A percentile compares a stretch with the other conserved stretches of the same genome.
Conservation (phyloP, 2,329 filamentous ascomycete genomes). For the Chaetomium strumarium region DNA sequence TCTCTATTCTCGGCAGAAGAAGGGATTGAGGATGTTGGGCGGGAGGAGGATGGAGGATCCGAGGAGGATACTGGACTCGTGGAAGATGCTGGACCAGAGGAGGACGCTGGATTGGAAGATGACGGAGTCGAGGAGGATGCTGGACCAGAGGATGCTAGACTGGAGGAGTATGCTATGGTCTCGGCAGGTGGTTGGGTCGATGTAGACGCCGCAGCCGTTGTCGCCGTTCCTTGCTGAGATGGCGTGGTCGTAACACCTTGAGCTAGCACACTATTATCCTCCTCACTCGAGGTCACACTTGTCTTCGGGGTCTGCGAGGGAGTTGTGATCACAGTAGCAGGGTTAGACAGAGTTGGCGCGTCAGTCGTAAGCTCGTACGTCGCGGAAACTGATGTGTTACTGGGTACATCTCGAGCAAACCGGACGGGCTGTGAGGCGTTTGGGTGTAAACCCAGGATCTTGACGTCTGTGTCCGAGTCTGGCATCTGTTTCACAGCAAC, state of each 20-base stretch:
- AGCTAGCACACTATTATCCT: background rate
- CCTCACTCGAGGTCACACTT: background rate
- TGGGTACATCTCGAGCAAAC: conserved; percentile 8
- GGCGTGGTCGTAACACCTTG: background rate
- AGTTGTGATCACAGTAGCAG: background rate
- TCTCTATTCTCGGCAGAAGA: background rate
- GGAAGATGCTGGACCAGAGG: no score
- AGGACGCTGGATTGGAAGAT: no score
- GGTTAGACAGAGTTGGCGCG: background rate
- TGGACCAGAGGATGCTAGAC: no score
- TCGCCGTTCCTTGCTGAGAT: background rate
- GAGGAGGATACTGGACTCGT: background rate
- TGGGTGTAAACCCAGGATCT: conserved; percentile 20
- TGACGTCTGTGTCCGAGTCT: conserved; percentile 27
- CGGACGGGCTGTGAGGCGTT: conserved; percentile 11
- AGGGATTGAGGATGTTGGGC: background rate
- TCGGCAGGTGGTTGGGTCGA: background rate
- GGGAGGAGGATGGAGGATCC: background rate
- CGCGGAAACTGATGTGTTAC: background rate
- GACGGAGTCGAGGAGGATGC: no score
- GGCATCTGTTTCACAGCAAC: conserved; percentile 29
- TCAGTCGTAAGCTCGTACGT: background rate
- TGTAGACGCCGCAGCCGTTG: background rate
- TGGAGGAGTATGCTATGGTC: background rate
- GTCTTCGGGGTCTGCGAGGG: background rate